Evolutionary conservation across 768 basidiomycete genomes (phyloP).

Genomic region (Chalciporus sphaerocephalus): DNA sequence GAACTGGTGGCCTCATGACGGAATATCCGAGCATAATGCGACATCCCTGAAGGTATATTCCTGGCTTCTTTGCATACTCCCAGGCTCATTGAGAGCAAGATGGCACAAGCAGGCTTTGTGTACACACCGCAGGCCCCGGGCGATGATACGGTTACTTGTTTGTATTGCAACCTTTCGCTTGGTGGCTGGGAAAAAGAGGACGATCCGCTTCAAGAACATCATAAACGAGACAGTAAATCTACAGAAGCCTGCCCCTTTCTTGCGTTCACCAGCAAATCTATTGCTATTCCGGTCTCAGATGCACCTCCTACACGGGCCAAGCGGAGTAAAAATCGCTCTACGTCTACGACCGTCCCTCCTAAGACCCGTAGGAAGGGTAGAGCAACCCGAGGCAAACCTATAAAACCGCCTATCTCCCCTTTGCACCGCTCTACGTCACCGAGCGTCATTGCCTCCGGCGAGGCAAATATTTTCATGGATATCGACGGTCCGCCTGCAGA

Average conservation of each 20-base stretch:
- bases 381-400: conserved; percentile 19
- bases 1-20: conserved; percentile 79
- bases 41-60: conserved; percentile 59
- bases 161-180: conserved; percentile 77
- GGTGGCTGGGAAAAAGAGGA: conserved; percentile 87
- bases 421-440: conserved; percentile 16
- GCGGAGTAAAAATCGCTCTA: conserved; percentile 19
- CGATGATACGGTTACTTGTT: conserved; percentile 80
- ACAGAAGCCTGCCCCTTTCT: conserved; percentile 44
- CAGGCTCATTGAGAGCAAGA: conserved; percentile 34
- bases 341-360: conserved; percentile 18
- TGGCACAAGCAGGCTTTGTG: conserved; percentile 87
- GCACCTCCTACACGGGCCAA: conserved; percentile 13
- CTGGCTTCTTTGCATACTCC: neutral
- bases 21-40: conserved; percentile 57
- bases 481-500: neutral
- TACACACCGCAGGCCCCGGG: conserved; percentile 63
- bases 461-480: neutral
- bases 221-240: conserved; percentile 55
- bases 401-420: conserved; percentile 13
- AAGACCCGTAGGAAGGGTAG: conserved; percentile 24
- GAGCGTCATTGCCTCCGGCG: neutral
- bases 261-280: conserved; percentile 25
- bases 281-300: conserved; percentile 15
- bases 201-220: conserved; percentile 79